Percentiles rank a stretch among this genome's conserved stretches.
Evolutionary conservation across 768 basidiomycete genomes (phyloP).

Genomic region (Nidula microcarpa): DNA sequence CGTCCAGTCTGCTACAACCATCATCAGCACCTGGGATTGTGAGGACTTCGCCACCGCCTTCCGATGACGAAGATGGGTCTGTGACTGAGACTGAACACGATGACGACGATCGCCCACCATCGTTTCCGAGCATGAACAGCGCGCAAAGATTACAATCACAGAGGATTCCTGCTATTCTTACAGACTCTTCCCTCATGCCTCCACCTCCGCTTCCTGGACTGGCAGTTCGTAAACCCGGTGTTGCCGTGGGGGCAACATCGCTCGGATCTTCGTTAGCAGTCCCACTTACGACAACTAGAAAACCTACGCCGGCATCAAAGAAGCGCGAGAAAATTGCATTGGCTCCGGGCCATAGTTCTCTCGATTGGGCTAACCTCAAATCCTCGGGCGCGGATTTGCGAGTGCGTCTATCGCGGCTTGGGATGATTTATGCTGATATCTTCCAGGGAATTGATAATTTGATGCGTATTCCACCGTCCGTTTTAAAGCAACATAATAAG

Average conservation of each 20-base stretch:
- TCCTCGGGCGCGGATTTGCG: constrained; percentile 75
- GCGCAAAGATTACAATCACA: constrained; percentile 56
- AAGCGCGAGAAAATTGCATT: constrained; percentile 80
- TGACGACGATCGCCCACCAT: constrained; percentile 61
- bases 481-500: constrained; percentile 78
- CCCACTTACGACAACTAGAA: constrained; percentile 62
- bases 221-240: constrained; percentile 35
- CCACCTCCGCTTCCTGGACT: constrained; percentile 44
- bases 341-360: constrained; percentile 84
- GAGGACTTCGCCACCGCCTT: constrained; percentile 35
- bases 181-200: constrained; percentile 51
- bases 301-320: constrained; percentile 50
- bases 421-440: constrained; percentile 2
- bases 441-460: constrained; percentile 67
- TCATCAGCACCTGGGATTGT: constrained; percentile 24
- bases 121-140: constrained; percentile 70
- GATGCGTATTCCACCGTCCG: constrained; percentile 69
- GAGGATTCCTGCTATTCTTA: constrained; percentile 29
- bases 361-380: constrained; percentile 94
- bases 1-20: constrained; percentile 9
- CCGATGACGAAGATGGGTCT: constrained; percentile 38
- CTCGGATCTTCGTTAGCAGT: constrained; percentile 44
- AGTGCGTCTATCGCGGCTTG: constrained; percentile 35
- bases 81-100: constrained; percentile 32
- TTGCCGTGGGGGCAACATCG: constrained; percentile 21